Percentiles rank a stretch among this genome's conserved stretches.
phyloP scores from a whole-genome alignment of 1,284 basidiomycete species.

The Rhodofomes roseus region DNA sequence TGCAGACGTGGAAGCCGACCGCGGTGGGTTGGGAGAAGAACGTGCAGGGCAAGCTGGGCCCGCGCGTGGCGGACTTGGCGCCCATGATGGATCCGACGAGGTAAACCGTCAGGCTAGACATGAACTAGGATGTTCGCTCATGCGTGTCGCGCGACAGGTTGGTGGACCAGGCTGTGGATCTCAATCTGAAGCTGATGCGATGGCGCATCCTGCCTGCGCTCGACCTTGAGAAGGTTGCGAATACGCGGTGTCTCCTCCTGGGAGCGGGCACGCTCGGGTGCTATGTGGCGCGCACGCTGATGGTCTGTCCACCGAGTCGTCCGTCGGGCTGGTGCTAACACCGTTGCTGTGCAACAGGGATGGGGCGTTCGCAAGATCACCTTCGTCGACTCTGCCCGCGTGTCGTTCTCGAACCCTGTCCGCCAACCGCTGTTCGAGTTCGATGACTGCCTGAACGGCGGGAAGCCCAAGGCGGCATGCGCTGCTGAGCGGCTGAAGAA shows the following conservation, averaged over 20 bases:
- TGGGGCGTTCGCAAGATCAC: slow-evolving; percentile 97
- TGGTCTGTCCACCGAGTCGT: slow-evolving; percentile 52
- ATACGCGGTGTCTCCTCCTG: slow-evolving; percentile 80
- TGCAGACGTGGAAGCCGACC: slow-evolving; percentile 33
- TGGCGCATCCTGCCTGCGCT: slow-evolving; percentile 94
- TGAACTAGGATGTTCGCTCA: neutral
- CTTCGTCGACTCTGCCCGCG: slow-evolving; percentile 86
- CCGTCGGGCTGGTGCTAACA: neutral
- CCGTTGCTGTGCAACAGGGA: slow-evolving; percentile 45
- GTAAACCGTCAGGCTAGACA: slow-evolving; percentile 27
- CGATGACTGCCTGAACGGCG: slow-evolving; percentile 90
- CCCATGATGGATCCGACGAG: slow-evolving; percentile 93
- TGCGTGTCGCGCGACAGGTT: slow-evolving; percentile 45
- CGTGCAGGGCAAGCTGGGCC: slow-evolving; percentile 76
- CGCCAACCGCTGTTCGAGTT: slow-evolving; percentile 96
- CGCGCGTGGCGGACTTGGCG: slow-evolving; percentile 87
- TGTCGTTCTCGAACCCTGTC: no score
- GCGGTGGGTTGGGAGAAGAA: slow-evolving; percentile 98
- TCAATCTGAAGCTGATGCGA: slow-evolving; percentile 94
- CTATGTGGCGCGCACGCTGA: slow-evolving; percentile 89
- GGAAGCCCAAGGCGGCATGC: slow-evolving; percentile 89
- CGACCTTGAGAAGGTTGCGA: slow-evolving; percentile 83
- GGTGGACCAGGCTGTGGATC: slow-evolving; percentile 93
- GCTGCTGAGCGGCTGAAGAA: slow-evolving; percentile 86
- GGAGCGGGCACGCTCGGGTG: slow-evolving; percentile 97